Evolutionary conservation across 768 basidiomycete species (phyloP).

Genomic region (Steccherinum ochraceum): DNA sequence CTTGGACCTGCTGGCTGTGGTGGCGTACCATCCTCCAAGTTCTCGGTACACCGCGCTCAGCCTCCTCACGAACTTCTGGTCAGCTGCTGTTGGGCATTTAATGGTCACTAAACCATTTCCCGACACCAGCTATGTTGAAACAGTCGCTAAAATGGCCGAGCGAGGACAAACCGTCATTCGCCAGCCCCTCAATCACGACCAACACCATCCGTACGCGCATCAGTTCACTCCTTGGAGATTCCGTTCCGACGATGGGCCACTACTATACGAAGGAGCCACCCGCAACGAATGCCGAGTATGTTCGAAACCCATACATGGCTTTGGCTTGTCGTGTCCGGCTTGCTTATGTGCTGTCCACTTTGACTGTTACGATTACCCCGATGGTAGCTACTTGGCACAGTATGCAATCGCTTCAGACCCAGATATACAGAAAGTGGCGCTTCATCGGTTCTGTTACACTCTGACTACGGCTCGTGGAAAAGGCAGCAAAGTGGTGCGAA

Average conservation of each 20-base stretch:
- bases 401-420: constrained; percentile 42
- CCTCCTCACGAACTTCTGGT: constrained; percentile 60
- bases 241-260: constrained; percentile 19
- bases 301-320: constrained; percentile 47
- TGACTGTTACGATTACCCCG: constrained; percentile 70
- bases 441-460: constrained; percentile 54
- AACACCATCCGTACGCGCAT: constrained; percentile 41
- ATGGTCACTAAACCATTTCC: constrained; percentile 50
- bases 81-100: constrained; percentile 61
- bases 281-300: constrained; percentile 53
- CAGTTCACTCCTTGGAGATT: constrained; percentile 71
- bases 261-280: constrained; percentile 26
- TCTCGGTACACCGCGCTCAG: constrained; percentile 50
- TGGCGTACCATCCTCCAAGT: constrained; percentile 56
- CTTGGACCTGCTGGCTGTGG: constrained; percentile 63
- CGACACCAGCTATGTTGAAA: constrained; percentile 26
- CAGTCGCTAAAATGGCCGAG: constrained; percentile 11
- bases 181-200: constrained; percentile 8
- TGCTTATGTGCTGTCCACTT: constrained; percentile 71
- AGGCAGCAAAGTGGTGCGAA: constrained; percentile 14
- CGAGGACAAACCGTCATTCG: constrained; percentile 9
- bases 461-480: constrained; percentile 26
- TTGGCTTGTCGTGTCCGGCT: constrained; percentile 64
- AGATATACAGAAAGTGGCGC: constrained; percentile 49
- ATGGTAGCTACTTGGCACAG: constrained; percentile 52